Conservation (phyloP, 208 protist species). For the Giardia duodenalis region DNA sequence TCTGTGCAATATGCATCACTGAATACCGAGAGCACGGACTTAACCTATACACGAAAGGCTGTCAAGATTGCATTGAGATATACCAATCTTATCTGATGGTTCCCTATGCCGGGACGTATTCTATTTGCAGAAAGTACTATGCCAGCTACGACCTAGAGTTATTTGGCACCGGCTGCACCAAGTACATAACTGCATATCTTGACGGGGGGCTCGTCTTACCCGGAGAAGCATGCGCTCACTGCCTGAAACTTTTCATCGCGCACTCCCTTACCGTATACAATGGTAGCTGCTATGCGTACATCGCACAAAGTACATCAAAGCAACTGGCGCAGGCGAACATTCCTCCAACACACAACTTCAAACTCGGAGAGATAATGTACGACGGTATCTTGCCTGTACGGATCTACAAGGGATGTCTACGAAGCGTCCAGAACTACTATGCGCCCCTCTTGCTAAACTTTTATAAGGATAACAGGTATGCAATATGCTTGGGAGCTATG, state of each 20-base stretch:
- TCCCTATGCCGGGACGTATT: background rate
- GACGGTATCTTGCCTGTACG: background rate
- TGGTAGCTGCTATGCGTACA: background rate
- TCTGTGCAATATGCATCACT: background rate
- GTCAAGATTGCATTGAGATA: background rate
- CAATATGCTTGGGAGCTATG: no score
- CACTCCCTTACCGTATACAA: background rate
- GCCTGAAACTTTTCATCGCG: background rate
- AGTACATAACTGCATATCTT: background rate
- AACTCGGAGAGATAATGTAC: background rate
- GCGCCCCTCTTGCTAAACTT: background rate
- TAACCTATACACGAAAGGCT: background rate
- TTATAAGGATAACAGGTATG: background rate
- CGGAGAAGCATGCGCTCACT: background rate
- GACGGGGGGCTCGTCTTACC: background rate
- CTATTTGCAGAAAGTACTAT: background rate
- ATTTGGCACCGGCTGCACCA: background rate
- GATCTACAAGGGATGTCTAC: background rate
- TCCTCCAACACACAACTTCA: background rate
- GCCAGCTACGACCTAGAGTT: background rate
- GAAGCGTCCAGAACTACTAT: background rate
- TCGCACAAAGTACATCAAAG: background rate
- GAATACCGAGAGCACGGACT: background rate
- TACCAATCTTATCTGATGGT: background rate
- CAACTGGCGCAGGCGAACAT: background rate